phyloP scores from a whole-genome alignment of 192 early-diverging fungal species.

The Thamnidium elegans region DNA sequence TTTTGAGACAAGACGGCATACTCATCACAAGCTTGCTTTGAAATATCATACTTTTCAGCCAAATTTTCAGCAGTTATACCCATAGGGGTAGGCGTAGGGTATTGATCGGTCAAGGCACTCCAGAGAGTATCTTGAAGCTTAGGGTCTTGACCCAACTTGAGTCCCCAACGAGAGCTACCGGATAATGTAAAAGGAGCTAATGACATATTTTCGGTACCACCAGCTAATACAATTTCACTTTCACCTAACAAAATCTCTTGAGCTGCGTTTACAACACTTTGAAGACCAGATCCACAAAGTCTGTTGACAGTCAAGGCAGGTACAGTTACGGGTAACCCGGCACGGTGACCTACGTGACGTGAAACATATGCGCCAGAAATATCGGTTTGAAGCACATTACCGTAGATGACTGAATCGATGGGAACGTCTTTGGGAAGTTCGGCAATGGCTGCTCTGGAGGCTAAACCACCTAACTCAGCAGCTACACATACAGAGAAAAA shows the following conservation, averaged over 20 bases:
- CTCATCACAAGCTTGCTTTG: slow-evolving; percentile 79
- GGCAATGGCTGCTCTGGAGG: slow-evolving; percentile 85
- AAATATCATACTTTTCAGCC: slow-evolving; percentile 77
- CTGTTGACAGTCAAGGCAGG: slow-evolving; percentile 93
- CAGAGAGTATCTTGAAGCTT: slow-evolving; percentile 90
- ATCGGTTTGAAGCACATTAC: slow-evolving; percentile 89
- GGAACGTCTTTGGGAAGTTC: slow-evolving; percentile 66
- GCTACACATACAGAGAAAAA: no score
- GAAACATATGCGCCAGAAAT: slow-evolving; percentile 85
- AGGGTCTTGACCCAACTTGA: slow-evolving; percentile 82
- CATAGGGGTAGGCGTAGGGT: slow-evolving; percentile 78
- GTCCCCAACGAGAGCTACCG: slow-evolving; percentile 71
- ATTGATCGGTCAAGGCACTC: slow-evolving; percentile 80
- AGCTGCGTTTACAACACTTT: slow-evolving; percentile 89
- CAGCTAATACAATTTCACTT: slow-evolving; percentile 80
- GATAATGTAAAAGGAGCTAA: slow-evolving; percentile 86
- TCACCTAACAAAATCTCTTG: slow-evolving; percentile 89
- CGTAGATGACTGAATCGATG: slow-evolving; percentile 91
- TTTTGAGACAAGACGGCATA: slow-evolving; percentile 82
- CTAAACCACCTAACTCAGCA: slow-evolving; percentile 83
- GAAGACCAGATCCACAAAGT: slow-evolving; percentile 95
- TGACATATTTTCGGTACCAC: slow-evolving; percentile 93
- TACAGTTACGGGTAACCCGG: slow-evolving; percentile 77
- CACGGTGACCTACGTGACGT: slow-evolving; percentile 89
- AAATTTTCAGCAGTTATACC: slow-evolving; percentile 95